These are phyloP conservation scores for Gardenia jasminoides DNA, from an alignment of 257 asterid genomes.

Conservation along the genomic window DNA sequence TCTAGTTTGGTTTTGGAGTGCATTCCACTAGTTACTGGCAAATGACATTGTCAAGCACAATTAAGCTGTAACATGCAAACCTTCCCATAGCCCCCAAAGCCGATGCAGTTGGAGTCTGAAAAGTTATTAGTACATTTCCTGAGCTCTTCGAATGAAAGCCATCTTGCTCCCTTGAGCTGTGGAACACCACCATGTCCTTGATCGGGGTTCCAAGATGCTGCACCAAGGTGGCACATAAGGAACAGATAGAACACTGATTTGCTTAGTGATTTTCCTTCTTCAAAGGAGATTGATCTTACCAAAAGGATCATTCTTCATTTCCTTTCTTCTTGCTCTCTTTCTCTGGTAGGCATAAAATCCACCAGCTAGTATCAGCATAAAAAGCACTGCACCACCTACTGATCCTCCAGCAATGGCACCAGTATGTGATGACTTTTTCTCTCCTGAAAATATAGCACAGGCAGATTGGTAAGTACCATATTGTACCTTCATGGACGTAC, in stretches of 20 bases:
- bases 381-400: constrained; percentile 51
- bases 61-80: constrained; percentile 30
- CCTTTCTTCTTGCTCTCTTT: constrained; percentile 45
- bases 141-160: constrained; percentile 79
- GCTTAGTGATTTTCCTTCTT: constrained; percentile 5
- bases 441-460: constrained; percentile 30
- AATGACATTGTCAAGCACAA: neutral
- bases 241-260: neutral
- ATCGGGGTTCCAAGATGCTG: constrained; percentile 75
- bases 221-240: constrained; percentile 26
- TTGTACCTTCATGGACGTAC: neutral
- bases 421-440: constrained; percentile 45
- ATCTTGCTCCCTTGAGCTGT: constrained; percentile 79
- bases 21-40: neutral
- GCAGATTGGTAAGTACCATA: constrained; percentile 5
- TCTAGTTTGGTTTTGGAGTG: neutral
- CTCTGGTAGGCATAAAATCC: constrained; percentile 55
- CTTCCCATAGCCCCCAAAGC: constrained; percentile 89
- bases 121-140: constrained; percentile 60
- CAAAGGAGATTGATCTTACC: constrained; percentile 44
- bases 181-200: constrained; percentile 73
- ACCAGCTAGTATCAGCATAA: constrained; percentile 43
- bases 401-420: constrained; percentile 63
- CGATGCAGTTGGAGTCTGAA: constrained; percentile 73
- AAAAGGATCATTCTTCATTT: constrained; percentile 57